Evolutionary conservation across 2,329 filamentous ascomycete species (phyloP), one percentile per base, ranked within the genome.

Genomic region (Ustulina deusta): DNA sequence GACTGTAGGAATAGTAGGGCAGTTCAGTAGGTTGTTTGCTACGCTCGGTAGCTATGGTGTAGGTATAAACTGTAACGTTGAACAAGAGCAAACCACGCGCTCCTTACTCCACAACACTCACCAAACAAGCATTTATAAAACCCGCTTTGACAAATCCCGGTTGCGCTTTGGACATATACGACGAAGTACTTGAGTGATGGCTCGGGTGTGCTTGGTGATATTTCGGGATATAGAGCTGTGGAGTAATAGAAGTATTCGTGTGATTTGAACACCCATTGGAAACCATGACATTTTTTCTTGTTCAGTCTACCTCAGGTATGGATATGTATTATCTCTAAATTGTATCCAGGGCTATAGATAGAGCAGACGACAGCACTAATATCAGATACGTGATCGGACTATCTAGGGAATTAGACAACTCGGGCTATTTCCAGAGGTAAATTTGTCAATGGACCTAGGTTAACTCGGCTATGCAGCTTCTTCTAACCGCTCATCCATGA

Each of bases 21-120:
- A 11, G 36, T 51, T 49, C 51, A 52, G n/a, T 6, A 34, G 51
- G 13, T 25, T 32, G 48, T 32, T 48, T 32, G 58, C 49, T 48
- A 49, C 20, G 29, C 6, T 27, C 40, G 36, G 57, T 36, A 17
- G 29, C 5, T 15, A 49, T 27, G 10, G 7, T 4, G 34, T 44
- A 6, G 27, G 20, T 54, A 52, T 32, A 17, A 34, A 29, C 6
- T 56, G 67, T 66, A 68, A 69, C 68, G 61, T 65, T 62, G 57
- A 40, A 61, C 60, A 62, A 58, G 20, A 60, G 11, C 10, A 38
- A 17, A 17, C 32, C 20, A 25, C 22, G 11, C 54, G 25, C 20
- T n/a, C 7, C 36, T 29, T 29, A 29, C 54, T 56, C 22, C 25
- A 51, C 51, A 20, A 15, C 22, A 15, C 13, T 22, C 42, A 36